These are phyloP conservation scores for Myochromella boudieri DNA, from an alignment of 768 basidiomycete genomes.

Conservation along the genomic window DNA sequence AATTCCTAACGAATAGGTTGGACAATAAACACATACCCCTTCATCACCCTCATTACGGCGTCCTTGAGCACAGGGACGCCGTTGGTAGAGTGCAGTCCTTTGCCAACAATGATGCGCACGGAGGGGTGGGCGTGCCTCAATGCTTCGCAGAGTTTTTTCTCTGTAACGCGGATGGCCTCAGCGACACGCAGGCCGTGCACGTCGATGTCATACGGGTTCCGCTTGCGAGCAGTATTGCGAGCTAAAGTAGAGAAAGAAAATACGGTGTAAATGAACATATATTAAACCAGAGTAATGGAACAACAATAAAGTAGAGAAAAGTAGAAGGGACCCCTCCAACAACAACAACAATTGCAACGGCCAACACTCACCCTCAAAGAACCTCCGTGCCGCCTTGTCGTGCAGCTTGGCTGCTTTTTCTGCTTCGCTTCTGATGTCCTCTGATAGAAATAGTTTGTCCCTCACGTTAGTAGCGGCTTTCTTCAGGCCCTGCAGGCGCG, in stretches of 20 bases:
- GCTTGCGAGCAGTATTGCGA: constrained; percentile 34
- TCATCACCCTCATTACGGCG: constrained; percentile 74
- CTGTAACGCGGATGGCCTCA: constrained; percentile 46
- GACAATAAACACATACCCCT: constrained; percentile 44
- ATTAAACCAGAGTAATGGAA: neutral
- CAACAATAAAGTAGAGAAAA: neutral
- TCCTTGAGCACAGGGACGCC: constrained; percentile 80
- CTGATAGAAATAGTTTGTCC: constrained; percentile 38
- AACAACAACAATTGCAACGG: constrained; percentile 1
- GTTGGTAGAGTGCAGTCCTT: constrained; percentile 76
- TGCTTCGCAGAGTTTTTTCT: constrained; percentile 40
- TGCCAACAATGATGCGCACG: constrained; percentile 58
- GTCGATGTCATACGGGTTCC: constrained; percentile 39
- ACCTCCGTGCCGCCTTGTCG: constrained; percentile 44
- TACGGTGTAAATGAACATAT: neutral
- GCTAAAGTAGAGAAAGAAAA: constrained; percentile 25
- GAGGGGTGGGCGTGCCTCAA: constrained; percentile 29
- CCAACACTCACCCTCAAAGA: constrained; percentile 38
- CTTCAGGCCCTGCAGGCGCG: constrained; percentile 26
- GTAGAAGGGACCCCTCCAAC: neutral
- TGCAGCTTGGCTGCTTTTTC: constrained; percentile 37
- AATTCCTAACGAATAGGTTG: neutral
- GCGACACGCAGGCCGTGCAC: constrained; percentile 48
- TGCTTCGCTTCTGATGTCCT: constrained; percentile 36
- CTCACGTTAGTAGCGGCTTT: constrained; percentile 28